Evolutionary conservation across 768 basidiomycete species (phyloP).

Genomic region (Pilatotrama ljubarskyi): DNA sequence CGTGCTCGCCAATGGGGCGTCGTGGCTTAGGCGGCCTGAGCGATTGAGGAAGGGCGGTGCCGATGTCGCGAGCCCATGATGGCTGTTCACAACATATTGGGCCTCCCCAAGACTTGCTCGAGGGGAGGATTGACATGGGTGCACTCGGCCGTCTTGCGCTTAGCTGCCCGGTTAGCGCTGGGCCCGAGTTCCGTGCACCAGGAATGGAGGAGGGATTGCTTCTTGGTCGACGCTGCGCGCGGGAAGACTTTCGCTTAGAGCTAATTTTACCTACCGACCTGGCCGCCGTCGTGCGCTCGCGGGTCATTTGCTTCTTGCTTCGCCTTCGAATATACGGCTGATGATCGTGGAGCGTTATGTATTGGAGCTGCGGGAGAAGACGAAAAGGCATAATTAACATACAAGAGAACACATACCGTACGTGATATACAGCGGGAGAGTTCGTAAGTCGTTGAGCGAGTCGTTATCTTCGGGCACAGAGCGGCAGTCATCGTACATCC

Average conservation of each 20-base stretch:
- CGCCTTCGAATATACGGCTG: background rate
- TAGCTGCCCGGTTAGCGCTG: background rate
- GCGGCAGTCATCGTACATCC: background rate
- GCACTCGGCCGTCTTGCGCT: too few species aligned
- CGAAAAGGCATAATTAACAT: background rate
- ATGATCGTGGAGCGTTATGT: constrained; percentile 1
- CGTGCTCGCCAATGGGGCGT: background rate
- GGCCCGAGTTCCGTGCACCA: background rate
- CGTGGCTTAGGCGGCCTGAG: too few species aligned
- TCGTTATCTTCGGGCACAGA: background rate
- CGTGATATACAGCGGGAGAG: background rate
- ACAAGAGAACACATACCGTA: background rate
- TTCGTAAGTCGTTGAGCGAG: background rate
- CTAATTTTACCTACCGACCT: constrained; percentile 10
- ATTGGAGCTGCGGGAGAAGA: background rate
- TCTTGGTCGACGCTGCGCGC: background rate
- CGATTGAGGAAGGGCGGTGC: too few species aligned
- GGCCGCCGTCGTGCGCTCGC: background rate
- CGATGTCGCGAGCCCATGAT: too few species aligned
- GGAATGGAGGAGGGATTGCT: background rate
- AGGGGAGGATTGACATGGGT: too few species aligned
- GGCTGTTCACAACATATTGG: too few species aligned
- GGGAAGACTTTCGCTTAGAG: constrained; percentile 19
- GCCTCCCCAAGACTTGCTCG: too few species aligned
- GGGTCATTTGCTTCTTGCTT: background rate